phyloP scores from a whole-genome alignment of 257 asterid genomes.

The Capsicum chinense region DNA sequence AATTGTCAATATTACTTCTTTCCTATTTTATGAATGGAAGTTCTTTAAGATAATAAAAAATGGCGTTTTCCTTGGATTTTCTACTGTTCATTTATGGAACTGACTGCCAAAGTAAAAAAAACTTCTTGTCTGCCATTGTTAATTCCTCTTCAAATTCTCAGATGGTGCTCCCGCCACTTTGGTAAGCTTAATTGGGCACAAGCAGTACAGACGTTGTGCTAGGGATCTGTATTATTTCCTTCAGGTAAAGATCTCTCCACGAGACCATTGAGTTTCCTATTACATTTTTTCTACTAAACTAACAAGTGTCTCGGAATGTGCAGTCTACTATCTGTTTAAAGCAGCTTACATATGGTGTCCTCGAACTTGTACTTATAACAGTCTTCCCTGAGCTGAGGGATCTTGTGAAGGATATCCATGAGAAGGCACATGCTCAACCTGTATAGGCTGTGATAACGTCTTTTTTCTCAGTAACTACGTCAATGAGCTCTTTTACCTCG shows the following conservation, averaged over 20 bases:
- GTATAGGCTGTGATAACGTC: constrained; percentile 31
- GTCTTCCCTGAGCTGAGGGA: constrained; percentile 84
- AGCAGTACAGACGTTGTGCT: constrained; percentile 85
- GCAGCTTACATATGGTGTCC: constrained; percentile 94
- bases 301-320: constrained; percentile 34
- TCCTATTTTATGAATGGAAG: constrained; percentile 15
- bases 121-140: background rate
- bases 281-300: background rate
- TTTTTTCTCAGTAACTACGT: background rate
- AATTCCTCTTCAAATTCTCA: constrained; percentile 41
- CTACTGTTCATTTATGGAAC: background rate
- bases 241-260: constrained; percentile 61
- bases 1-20: background rate
- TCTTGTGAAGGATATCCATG: constrained; percentile 71
- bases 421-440: constrained; percentile 51
- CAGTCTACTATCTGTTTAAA: constrained; percentile 92
- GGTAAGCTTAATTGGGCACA: constrained; percentile 96
- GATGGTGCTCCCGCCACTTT: constrained; percentile 94
- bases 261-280: constrained; percentile 6
- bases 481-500: constrained; percentile 11
- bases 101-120: background rate
- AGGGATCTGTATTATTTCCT: constrained; percentile 89
- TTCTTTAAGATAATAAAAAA: background rate
- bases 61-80: background rate
- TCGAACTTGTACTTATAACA: constrained; percentile 79